Evolutionary conservation across 192 early-diverging fungal genomes (phyloP), one percentile per base, ranked within the genome.

Genomic region (Coemansia erecta): DNA sequence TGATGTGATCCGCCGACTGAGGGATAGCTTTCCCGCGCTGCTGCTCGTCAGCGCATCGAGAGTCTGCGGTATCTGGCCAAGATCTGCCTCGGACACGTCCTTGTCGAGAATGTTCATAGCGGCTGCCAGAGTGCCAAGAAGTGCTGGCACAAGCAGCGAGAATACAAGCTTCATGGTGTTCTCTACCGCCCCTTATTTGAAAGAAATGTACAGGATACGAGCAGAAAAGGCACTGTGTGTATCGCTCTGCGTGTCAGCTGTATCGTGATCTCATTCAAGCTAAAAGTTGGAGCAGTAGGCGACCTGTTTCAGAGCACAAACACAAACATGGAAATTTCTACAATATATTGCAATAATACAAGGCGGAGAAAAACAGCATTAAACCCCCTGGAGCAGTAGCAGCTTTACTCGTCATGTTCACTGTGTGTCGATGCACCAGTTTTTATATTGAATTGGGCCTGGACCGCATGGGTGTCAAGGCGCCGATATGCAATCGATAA

Each of bases 1-100:
- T 4, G 65, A 73, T 0, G 61, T 48, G 21, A 73, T 73, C 8
- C 72, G 65, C 13, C 64, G 56, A 35, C 43, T 68, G 1, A 73
- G 61, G 9, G 43, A 21, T 9, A 73, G 49, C 28, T 52, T 45
- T 28, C 53, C 61, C 4, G 43, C 24, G 26, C 37, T 50, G 9
- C 35, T 39, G 15, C 35, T 55, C 3, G 31, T 12, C 11, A 73
- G 43, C 0, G 41, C 56, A 0, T 28, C 4, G 18, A 73, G 53
- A 15, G 61, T 44, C 17, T 4, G 17, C 3, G 63, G 63, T 18
- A 65, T 39, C 22, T 58, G 55, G 41, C 31, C 8, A 11, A 58
- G 21, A 19, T 65, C 63, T 2, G 46, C 12, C 8, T 53, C 50
- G 18, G 55, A 33, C 1, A 55, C 55, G 19, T 58, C 54, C 40